Conservation (phyloP, 768 basidiomycete species). For the Phylloporus arenicola region DNA sequence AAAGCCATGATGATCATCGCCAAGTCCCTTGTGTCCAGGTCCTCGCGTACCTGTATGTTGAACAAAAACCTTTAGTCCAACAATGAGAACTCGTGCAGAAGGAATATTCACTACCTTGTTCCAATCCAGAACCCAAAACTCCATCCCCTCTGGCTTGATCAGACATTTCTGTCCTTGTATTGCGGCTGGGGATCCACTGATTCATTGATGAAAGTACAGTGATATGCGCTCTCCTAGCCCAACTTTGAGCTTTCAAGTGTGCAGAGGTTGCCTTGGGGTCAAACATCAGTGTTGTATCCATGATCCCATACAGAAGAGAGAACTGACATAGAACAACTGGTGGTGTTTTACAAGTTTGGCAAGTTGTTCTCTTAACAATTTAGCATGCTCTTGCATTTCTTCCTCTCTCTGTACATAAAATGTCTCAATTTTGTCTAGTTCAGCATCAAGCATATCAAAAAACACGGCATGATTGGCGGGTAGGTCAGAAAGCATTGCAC, state of each 20-base stretch:
- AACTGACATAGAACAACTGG: constrained; percentile 47
- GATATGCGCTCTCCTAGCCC: constrained; percentile 10
- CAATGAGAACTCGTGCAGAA: background rate
- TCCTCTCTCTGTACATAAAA: constrained; percentile 76
- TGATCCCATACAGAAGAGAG: constrained; percentile 8
- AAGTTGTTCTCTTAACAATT: constrained; percentile 60
- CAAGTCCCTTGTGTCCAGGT: background rate
- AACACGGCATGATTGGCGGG: constrained; percentile 62
- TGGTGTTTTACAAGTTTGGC: constrained; percentile 69
- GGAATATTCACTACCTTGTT: constrained; percentile 1
- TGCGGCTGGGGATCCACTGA: background rate
- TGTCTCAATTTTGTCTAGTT: constrained; percentile 78
- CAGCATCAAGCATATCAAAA: constrained; percentile 68
- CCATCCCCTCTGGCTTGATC: background rate
- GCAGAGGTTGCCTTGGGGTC: constrained; percentile 12
- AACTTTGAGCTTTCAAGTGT: constrained; percentile 4
- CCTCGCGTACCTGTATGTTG: background rate
- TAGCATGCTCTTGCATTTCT: constrained; percentile 47
- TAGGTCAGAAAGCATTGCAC: constrained; percentile 49
- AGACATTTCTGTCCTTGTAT: background rate
- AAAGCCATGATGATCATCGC: background rate
- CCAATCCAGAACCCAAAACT: background rate
- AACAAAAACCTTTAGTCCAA: background rate
- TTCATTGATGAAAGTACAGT: constrained; percentile 3
- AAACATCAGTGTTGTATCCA: background rate